A percentile compares a stretch with the other conserved stretches of the same genome.
These are phyloP conservation scores for Aureobasidium zeae DNA, from an alignment of 2,329 filamentous ascomycete genomes.

Conservation along the genomic window DNA sequence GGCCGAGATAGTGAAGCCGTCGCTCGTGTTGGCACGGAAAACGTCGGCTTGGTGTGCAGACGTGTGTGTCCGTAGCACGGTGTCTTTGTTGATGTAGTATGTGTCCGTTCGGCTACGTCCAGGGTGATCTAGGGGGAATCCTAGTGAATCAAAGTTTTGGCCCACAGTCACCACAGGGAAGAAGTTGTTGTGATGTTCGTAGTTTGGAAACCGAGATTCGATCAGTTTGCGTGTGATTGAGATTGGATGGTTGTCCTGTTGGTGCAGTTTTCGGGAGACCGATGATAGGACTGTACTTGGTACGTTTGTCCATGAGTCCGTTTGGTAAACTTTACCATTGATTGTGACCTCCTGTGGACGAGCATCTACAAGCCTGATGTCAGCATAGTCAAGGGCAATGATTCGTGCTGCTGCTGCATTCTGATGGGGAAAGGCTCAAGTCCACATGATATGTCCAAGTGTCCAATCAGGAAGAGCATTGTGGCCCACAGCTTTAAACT, in stretches of 20 bases:
- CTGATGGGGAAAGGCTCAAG: too few relatives aligned
- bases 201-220: slow-evolving; percentile 75
- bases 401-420: too few relatives aligned
- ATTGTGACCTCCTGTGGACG: slow-evolving; percentile 36
- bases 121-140: slow-evolving; percentile 79
- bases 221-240: slow-evolving; percentile 87
- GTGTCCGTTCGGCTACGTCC: slow-evolving; percentile 84
- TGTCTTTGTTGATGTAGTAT: slow-evolving; percentile 83
- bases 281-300: slow-evolving; percentile 65
- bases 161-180: slow-evolving; percentile 73
- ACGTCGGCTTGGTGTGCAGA: slow-evolving; percentile 84
- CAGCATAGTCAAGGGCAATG: too few relatives aligned
- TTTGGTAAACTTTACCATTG: slow-evolving; percentile 54
- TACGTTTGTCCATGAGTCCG: slow-evolving; percentile 79
- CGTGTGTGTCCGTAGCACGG: slow-evolving; percentile 84
- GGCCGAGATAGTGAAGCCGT: slow-evolving; percentile 82
- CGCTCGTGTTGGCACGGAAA: slow-evolving; percentile 61
- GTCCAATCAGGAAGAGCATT: too few relatives aligned
- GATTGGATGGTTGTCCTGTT: slow-evolving; percentile 83
- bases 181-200: slow-evolving; percentile 66
- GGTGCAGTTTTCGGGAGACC: slow-evolving; percentile 70
- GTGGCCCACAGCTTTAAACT: too few relatives aligned
- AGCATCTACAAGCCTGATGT: too few relatives aligned
- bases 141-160: slow-evolving; percentile 96
- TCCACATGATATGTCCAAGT: too few relatives aligned